Percentiles rank a stretch among this genome's conserved stretches.
Evolutionary conservation across 441 rosid species (phyloP).

Genomic region (Gossypium trilobum): DNA sequence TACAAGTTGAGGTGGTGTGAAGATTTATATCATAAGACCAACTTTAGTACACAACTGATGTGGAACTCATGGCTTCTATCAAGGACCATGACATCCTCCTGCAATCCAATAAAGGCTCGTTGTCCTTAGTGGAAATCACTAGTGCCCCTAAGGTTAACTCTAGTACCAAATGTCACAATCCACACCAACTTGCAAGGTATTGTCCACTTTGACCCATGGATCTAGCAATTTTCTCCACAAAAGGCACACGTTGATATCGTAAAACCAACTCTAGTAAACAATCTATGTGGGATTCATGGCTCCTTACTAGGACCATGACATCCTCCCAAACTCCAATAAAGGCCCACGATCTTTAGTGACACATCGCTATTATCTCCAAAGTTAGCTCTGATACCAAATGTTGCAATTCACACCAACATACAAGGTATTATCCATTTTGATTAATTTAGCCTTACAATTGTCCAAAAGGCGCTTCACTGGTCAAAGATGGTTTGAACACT

Average conservation of each 20-base stretch:
- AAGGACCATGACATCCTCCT: not conserved
- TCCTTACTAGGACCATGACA: not conserved
- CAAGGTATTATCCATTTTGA: not conserved
- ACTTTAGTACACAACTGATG: not conserved
- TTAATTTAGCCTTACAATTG: not conserved
- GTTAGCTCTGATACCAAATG: not conserved
- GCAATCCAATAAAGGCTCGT: not conserved
- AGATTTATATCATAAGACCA: not conserved
- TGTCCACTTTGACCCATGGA: not conserved
- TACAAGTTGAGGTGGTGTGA: not conserved
- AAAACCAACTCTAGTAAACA: not conserved
- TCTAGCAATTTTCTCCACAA: not conserved
- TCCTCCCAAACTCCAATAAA: not conserved
- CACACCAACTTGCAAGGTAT: not conserved
- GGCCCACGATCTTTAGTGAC: not conserved
- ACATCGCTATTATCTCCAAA: not conserved
- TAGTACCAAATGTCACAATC: not conserved
- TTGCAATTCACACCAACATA: not conserved
- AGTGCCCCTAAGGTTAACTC: not conserved
- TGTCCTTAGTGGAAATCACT: not conserved
- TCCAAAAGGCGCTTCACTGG: not conserved
- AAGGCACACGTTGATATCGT: not conserved
- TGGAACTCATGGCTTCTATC: not conserved
- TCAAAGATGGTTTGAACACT: not conserved
- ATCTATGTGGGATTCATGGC: not conserved